Conservation (phyloP, 495 filamentous ascomycete species). For the Cetradonia linearis region DNA sequence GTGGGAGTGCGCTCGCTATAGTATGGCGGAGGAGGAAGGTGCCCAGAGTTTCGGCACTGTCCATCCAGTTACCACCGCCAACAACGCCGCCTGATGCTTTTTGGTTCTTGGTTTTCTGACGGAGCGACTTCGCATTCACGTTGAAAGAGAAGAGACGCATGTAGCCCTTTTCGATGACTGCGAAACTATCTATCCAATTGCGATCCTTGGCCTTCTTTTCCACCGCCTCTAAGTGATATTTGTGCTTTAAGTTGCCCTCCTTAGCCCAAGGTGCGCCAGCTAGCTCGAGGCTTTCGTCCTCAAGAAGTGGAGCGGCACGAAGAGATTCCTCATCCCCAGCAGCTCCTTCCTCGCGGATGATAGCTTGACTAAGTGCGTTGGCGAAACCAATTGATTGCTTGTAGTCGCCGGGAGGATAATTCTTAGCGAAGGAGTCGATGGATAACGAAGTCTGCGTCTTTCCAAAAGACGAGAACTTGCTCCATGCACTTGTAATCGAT, state of each 20-base stretch:
- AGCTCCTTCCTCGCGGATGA: constrained; percentile 80
- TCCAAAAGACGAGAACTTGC: constrained; percentile 72
- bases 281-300: constrained; percentile 84
- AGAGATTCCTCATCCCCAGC: constrained; percentile 37
- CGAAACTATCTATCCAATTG: constrained; percentile 91
- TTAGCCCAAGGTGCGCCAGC: constrained; percentile 94
- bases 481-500: constrained; percentile 82
- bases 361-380: constrained; percentile 91
- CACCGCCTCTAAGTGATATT: constrained; percentile 82
- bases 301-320: constrained; percentile 59
- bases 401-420: constrained; percentile 72
- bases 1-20: constrained; percentile 78
- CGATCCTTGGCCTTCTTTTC: constrained; percentile 88
- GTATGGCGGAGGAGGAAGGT: constrained; percentile 85
- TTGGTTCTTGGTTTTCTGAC: constrained; percentile 53
- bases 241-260: constrained; percentile 90
- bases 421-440: constrained; percentile 73
- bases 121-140: constrained; percentile 59
- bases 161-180: constrained; percentile 95
- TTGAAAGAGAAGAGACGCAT: constrained; percentile 90
- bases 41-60: constrained; percentile 79
- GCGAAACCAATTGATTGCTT: constrained; percentile 97
- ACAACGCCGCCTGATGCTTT: constrained; percentile 53
- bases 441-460: constrained; percentile 86
- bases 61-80: constrained; percentile 93